Evolutionary conservation across 208 protist species (phyloP), one percentile per base, ranked within the genome.

Genomic region (Tritrichomonas foetus): DNA sequence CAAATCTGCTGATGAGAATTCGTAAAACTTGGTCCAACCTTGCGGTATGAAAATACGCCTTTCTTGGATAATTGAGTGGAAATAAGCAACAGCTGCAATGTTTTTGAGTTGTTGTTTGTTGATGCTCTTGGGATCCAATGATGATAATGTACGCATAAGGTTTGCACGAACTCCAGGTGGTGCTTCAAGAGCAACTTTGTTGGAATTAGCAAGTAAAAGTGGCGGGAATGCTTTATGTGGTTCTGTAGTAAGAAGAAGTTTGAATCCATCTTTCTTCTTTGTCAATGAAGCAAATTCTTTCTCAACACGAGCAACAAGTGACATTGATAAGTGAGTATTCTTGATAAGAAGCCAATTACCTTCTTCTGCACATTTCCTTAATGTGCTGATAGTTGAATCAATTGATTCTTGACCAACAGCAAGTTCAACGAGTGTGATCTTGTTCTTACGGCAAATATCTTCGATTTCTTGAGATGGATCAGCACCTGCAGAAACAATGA

Each of bases 21-120:
- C 98, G 96, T 99, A 99, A 93, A 97, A 97, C 95, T 98, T 98
- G 53, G 97, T 97, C 98, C 98, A 99, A 14, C 98, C 98, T 93
- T 99, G 98, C 44, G 98, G 98, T 30, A 98, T 97, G 96, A 98
- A 99, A 1, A 97, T 98, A 93, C 97, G 96, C 9, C 98, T 96
- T 95, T 99, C 98, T 95, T 99, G 98, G 66, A 99, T 95, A 61
- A 99, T 95, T 9, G 97, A 97, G 94, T 99, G 98, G 94, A 99
- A 98, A 64, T 96, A 97, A 1, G 98, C 97, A 75, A 94, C 96
- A 96, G 98, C 69, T 95, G 97, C 57, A 61, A 95, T 96, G 50
- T 95, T 94, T 25, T 95, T 96, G 0, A 95, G 11, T 27, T 66
- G n/a, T 8, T 66, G 49, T 33, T 64, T n/a, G 9, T 13, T 27